Evolutionary conservation across 1,139 yeast genomes (phyloP), one percentile per base, ranked within the genome.

Genomic region (Pichia sp.): DNA sequence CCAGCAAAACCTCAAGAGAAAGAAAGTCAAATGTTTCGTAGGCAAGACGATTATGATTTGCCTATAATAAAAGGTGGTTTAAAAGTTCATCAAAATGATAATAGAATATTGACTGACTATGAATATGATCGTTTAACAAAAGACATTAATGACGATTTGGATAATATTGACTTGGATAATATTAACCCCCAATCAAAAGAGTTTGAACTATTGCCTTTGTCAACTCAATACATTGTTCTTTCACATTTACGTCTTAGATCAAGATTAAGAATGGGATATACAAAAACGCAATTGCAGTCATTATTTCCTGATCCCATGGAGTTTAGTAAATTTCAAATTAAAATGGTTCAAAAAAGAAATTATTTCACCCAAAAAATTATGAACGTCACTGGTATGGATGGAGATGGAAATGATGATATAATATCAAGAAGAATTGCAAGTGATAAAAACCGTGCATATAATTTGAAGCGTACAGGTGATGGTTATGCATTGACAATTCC

Each of bases 261-360:
- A 0, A 67, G 99, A 43, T 72, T 93, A 59, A 78, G 99, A 65
- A 82, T 93, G 95, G 99, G 99, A 0, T 87, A 83, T 56, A 72
- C 89, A 0, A 86, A 87, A 46, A 91, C 85, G 14, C 96, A 93
- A 55, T 65, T 93, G 23, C 85, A 86, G 50, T 67, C 74, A 4
- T 65, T 87, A 45, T 93, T 91, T 54, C 93, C 96, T 0, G 72
- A 85, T 54, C 76, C 88, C 42, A 73, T 86, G 77, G 96, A 88
- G 46, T 93, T 93, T 56, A 88, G 96, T 15, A 80, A 75, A 54
- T 93, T 93, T 60, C 99, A 93, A 60, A 85, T 93, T 47, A 80
- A 85, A 52, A 86, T 91, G 72, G 97, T 93, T 1, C 85, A 87
- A 50, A 87, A 87, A 60, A 70, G 99, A 49, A 93, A 93, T 59